Evolutionary conservation across 2,329 filamentous ascomycete genomes (phyloP).

Genomic region (Xylariaceae sp.): DNA sequence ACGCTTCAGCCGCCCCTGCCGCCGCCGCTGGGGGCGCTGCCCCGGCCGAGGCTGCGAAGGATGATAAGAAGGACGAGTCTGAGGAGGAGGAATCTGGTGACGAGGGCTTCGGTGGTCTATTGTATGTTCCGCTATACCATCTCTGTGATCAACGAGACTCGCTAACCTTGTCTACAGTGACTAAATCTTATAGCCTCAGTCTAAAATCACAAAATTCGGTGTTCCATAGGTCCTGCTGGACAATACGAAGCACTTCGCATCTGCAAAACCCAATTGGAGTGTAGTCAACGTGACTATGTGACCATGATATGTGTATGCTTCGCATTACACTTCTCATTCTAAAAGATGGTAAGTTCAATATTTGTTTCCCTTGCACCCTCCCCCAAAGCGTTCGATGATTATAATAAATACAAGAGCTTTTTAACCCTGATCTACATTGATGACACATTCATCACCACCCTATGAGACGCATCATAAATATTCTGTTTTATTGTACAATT

Average conservation of each 20-base stretch:
- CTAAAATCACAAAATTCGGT: constrained; percentile 21
- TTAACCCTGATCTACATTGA: constrained; percentile 61
- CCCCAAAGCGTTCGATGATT: constrained; percentile 45
- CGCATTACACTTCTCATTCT: constrained; percentile 2
- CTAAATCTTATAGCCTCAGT: constrained; percentile 41
- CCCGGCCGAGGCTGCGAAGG: constrained; percentile 44
- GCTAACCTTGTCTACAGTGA: constrained; percentile 44
- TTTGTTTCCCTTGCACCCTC: constrained; percentile 6
- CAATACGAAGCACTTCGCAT: constrained; percentile 34
- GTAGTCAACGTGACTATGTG: neutral
- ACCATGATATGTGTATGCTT: constrained; percentile 21
- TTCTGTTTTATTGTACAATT: constrained; percentile 2
- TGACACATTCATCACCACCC: constrained; percentile 52
- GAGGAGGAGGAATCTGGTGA: constrained; percentile 66
- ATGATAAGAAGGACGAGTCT: constrained; percentile 62
- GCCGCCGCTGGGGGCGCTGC: constrained; percentile 49
- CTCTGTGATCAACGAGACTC: neutral
- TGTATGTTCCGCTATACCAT: constrained; percentile 41
- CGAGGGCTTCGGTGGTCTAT: constrained; percentile 77
- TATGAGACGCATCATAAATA: constrained; percentile 46
- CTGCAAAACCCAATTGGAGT: constrained; percentile 10
- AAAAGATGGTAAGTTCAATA: constrained; percentile 43
- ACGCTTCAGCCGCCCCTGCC: constrained; percentile 77
- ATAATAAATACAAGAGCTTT: constrained; percentile 59
- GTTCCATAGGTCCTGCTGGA: constrained; percentile 47